Evolutionary conservation across 768 basidiomycete genomes (phyloP), one percentile per base, ranked within the genome.

Genomic region (Leucocoprinus leucothites): DNA sequence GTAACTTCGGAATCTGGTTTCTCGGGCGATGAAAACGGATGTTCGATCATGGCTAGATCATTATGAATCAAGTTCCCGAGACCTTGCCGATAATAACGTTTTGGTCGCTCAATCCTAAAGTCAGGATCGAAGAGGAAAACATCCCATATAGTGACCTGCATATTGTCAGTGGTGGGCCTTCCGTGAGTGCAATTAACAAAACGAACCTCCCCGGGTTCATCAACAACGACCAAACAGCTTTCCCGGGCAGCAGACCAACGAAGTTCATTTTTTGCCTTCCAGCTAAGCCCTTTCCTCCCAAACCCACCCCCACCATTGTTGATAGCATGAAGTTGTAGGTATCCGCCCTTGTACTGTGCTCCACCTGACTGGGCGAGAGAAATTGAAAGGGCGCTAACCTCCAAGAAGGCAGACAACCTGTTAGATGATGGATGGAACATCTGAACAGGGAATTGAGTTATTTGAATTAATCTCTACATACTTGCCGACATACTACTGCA

Each of bases 341-440:
- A 89, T 1, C 97, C 96, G 7, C 89, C 94, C 71, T 99, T 99
- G 61, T 89, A 89, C 65, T 98, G 96, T 21, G 81, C 73, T 5
- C 94, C 94, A 9, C 94, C 95, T 1, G 83, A 80, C 49, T 80
- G 80, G 0, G 94, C 91, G 18, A 94, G 79, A 9, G 82, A 67
- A 56, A 98, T 82, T 8, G 89, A 95, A 24, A 98, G 74, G 1
- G 95, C 86, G 42, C 91, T 94, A 42, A 98, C 79, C 69, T 99
- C 97, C 45, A 99, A 79, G 70, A 98, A 99, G 4, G 86, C 86
- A 40, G 87, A 85, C 0, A 99, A 72, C 31, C 95, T 84, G 64
- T 98, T 98, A 1, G 92, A 82, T 19, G 93, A 85, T 1, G 95
- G 92, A 63, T 94, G 92, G 70, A 96, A 97, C 91, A 98, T 97